phyloP scores from a whole-genome alignment of 2,329 filamentous ascomycete species.

The Colletotrichum cereale region DNA sequence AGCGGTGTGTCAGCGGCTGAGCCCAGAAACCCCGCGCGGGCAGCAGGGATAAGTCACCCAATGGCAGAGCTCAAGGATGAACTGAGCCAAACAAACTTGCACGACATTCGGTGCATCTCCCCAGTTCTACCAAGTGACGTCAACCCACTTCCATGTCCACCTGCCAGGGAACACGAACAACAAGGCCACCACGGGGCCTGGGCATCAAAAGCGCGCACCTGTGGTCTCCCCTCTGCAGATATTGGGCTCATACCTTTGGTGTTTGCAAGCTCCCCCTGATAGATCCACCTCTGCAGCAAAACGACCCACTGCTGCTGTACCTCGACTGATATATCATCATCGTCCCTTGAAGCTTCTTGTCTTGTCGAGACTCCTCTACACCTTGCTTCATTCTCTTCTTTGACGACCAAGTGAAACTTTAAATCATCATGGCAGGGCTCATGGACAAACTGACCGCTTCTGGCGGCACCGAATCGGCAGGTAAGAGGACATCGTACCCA shows the following conservation, averaged over 20 bases:
- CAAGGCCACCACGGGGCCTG: slow-evolving; percentile 1
- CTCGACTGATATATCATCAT: slow-evolving; percentile 10
- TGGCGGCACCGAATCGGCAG: slow-evolving; percentile 56
- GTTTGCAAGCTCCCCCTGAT: background rate
- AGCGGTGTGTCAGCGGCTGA: slow-evolving; percentile 30
- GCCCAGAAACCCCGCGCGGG: slow-evolving; percentile 17
- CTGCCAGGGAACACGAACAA: slow-evolving; percentile 22
- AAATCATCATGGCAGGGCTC: slow-evolving; percentile 49
- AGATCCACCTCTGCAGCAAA: background rate
- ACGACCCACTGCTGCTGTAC: slow-evolving; percentile 1
- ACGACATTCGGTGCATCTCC: slow-evolving; percentile 5
- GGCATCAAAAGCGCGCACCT: slow-evolving; percentile 16
- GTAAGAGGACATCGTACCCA: slow-evolving; percentile 20
- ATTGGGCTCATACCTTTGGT: background rate
- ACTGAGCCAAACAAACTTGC: slow-evolving; percentile 10
- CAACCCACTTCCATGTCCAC: slow-evolving; percentile 12
- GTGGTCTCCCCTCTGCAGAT: background rate
- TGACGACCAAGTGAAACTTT: slow-evolving; percentile 6
- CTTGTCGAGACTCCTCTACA: background rate
- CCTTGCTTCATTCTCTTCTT: background rate
- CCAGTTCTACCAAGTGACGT: slow-evolving; percentile 15
- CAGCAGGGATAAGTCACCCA: slow-evolving; percentile 18
- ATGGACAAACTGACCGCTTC: slow-evolving; percentile 55
- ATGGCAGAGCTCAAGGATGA: background rate
- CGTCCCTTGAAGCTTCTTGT: background rate